Evolutionary conservation across 75 land plant species (phyloP).

Genomic region (Pinus albicaulis): DNA sequence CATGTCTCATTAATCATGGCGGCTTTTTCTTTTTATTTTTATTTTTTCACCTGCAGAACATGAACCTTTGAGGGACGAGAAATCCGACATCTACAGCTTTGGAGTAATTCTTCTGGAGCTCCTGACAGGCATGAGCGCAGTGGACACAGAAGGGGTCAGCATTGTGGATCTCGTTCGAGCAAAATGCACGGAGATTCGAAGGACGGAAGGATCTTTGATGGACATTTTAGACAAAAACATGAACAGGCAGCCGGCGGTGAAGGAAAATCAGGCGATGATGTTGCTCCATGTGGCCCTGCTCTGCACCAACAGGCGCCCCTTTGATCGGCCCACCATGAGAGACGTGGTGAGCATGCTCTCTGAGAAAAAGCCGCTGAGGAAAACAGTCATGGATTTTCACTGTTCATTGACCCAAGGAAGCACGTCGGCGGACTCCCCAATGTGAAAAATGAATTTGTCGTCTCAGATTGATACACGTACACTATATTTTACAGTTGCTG

Average conservation of each 20-base stretch:
- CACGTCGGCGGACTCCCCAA: too few relatives aligned
- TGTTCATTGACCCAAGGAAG: neutral
- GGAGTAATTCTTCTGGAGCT: slow-evolving; percentile 55
- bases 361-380: slow-evolving; percentile 13
- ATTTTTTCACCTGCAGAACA: slow-evolving; percentile 15
- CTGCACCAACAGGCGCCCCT: slow-evolving; percentile 51
- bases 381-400: slow-evolving; percentile 6
- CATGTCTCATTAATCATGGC: too few relatives aligned
- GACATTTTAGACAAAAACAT: slow-evolving; percentile 25
- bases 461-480: too few relatives aligned
- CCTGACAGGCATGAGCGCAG: slow-evolving; percentile 34
- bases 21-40: neutral
- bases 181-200: slow-evolving; percentile 10
- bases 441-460: too few relatives aligned
- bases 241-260: slow-evolving; percentile 3
- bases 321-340: slow-evolving; percentile 66
- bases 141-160: slow-evolving; percentile 9
- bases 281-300: slow-evolving; percentile 62
- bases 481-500: too few relatives aligned
- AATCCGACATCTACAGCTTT: slow-evolving; percentile 44
- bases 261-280: slow-evolving; percentile 39
- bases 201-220: slow-evolving; percentile 22
- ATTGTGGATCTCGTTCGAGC: slow-evolving; percentile 20
- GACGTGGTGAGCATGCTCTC: slow-evolving; percentile 59
- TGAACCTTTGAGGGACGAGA: slow-evolving; percentile 19